Evolutionary conservation across 768 basidiomycete species (phyloP).

Genomic region (Serpula lacrymans): DNA sequence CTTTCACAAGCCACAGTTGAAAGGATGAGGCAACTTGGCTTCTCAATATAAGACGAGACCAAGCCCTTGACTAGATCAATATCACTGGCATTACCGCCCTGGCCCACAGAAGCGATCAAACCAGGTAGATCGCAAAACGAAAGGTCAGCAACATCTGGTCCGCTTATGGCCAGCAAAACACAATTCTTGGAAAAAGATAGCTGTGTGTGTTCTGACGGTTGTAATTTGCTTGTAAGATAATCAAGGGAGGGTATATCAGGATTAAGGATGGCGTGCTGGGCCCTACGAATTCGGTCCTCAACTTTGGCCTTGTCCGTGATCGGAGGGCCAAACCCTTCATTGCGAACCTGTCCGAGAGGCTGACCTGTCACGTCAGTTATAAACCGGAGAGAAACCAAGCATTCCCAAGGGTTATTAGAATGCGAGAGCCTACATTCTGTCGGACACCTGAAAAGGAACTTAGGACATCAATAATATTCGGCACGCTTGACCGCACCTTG

Average conservation of each 20-base stretch:
- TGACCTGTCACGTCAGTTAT: conserved; percentile 37
- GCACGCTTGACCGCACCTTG: conserved; percentile 40
- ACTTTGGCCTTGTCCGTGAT: conserved; percentile 53
- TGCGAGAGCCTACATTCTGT: conserved; percentile 53
- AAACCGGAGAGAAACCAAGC: conserved; percentile 46
- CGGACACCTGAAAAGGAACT: conserved; percentile 40
- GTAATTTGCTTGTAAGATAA: conserved; percentile 13
- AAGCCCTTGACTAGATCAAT: conserved; percentile 60
- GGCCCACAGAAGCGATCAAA: conserved; percentile 55
- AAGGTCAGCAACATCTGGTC: conserved; percentile 56
- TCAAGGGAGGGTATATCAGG: conserved; percentile 30
- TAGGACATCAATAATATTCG: background rate
- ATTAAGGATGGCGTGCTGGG: conserved; percentile 64
- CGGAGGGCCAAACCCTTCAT: conserved; percentile 41
- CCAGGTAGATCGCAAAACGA: conserved; percentile 67
- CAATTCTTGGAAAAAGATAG: conserved; percentile 52
- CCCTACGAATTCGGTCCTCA: conserved; percentile 63
- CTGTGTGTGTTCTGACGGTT: conserved; percentile 10
- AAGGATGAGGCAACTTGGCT: conserved; percentile 55
- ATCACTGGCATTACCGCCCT: conserved; percentile 48
- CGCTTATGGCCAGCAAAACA: conserved; percentile 57
- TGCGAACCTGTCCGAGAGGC: conserved; percentile 35
- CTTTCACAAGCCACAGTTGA: conserved; percentile 37
- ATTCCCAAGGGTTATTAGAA: conserved; percentile 43
- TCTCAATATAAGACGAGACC: conserved; percentile 46